Conservation (phyloP, 2,329 filamentous ascomycete species). For the Diaporthe vexans region DNA sequence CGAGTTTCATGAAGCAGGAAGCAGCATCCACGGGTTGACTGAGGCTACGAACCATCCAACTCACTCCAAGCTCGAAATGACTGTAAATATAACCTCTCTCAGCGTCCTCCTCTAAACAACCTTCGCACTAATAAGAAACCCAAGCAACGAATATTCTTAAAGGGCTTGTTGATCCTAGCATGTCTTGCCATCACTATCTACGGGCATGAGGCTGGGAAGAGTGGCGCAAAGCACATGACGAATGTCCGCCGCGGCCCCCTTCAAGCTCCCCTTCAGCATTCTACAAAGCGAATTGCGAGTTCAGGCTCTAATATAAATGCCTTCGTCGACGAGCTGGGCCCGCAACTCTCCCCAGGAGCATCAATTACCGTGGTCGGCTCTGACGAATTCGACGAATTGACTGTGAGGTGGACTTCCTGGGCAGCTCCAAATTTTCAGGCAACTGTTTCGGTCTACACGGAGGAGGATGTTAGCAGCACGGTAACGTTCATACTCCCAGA, state of each 20-base stretch:
- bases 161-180: not conserved
- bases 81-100: not conserved
- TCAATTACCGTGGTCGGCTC: not conserved
- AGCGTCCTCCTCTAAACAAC: rapidly evolving
- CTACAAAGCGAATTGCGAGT: not conserved
- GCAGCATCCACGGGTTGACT: not conserved
- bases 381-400: constrained; percentile 2
- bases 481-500: not conserved
- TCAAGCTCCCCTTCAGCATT: not conserved
- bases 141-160: not conserved
- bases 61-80: not conserved
- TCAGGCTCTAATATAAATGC: not conserved
- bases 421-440: constrained; percentile 1
- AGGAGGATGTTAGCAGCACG: constrained; percentile 18
- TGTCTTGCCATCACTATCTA: not conserved
- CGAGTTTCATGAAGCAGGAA: not conserved
- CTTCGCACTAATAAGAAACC: not conserved
- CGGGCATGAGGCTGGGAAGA: not conserved
- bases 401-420: constrained; percentile 19
- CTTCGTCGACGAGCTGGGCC: constrained; percentile 2
- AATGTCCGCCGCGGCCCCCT: not conserved
- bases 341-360: constrained; percentile 15
- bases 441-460: constrained; percentile 9
- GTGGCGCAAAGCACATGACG: not conserved
- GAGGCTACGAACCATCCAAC: not conserved